Base-by-base conservation (phyloP, 2,329 filamentous ascomycete genomes). In the Fusarium pseudoanthophilum region DNA sequence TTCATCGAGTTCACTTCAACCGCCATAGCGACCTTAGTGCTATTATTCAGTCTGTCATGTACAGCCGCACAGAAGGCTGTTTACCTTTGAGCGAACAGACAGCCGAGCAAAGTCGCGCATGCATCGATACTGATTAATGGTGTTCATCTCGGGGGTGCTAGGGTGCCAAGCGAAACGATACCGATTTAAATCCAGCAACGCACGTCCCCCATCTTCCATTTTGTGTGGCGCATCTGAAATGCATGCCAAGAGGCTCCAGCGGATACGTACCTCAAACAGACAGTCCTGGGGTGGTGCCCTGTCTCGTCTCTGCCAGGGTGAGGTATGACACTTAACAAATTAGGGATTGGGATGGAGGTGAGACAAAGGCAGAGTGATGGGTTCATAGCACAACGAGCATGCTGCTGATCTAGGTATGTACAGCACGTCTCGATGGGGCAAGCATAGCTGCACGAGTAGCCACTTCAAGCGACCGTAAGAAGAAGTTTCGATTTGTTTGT, bases 141-240 rank as follows among this genome's bases (percentile, higher is more conserved):
- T 75, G 72, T 65, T 72, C 68, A 74, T 74, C 72, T 72, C 61
- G 63, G 64, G 43, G 49, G 34, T 37, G 49, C 49, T 53, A 53
- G 26, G 67, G 52, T 73, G 65, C 69, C 72, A 73, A 71, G 73
- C 66, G 67, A 75, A 73, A 75, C 72, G 71, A 63, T 49, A 59
- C 69, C 69, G 69, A 75, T 73, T 73, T 63, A 68, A 73, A 67
- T 51, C 69, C 72, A 72, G 57, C 57, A 60, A 73, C 49, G 70
- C 72, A 71, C 63, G 69, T 61, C 70, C 69, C 69, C 56, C 63
- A 60, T 64, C 56, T 53, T 49, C 40, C 30, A 58, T 49, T 58
- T 30, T 46, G 46, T 60, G 73, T 75, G 69, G 69, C 67, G 63
- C 69, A 69, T 73, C 66, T 62, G 48, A 74, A 62, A 46, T 60